These are phyloP conservation scores for Colletotrichum coccodes DNA, from an alignment of 2,329 filamentous ascomycete species.

Conservation along the genomic window DNA sequence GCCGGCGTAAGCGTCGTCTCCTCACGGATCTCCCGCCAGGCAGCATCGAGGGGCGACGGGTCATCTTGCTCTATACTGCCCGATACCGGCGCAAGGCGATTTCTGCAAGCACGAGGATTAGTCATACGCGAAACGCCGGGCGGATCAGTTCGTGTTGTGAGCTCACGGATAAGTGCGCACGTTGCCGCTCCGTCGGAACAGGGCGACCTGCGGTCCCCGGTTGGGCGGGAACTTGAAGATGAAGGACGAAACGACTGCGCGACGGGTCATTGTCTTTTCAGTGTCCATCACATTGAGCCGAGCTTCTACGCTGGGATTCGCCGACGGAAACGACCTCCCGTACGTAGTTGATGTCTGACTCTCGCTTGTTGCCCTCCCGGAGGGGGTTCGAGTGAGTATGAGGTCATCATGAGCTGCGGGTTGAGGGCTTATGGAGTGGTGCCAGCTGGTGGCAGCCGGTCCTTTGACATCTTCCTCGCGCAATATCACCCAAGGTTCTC, in stretches of 20 bases:
- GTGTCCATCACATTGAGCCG: background rate
- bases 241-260: slow-evolving; percentile 60
- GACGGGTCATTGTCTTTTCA: slow-evolving; percentile 31
- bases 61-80: slow-evolving; percentile 68
- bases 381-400: background rate
- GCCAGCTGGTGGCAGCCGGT: background rate
- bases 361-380: background rate
- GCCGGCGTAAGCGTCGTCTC: slow-evolving; percentile 65
- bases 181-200: slow-evolving; percentile 70
- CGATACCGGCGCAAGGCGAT: slow-evolving; percentile 70
- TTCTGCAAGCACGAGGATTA: slow-evolving; percentile 43
- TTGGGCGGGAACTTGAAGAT: slow-evolving; percentile 56
- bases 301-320: background rate
- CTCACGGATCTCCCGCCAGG: slow-evolving; percentile 70
- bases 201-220: slow-evolving; percentile 60
- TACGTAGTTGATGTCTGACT: background rate
- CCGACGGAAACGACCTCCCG: background rate
- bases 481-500: background rate
- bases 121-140: background rate
- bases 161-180: slow-evolving; percentile 69
- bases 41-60: slow-evolving; percentile 61
- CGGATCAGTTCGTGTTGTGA: background rate
- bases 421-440: too few species aligned
- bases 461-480: too few species aligned
- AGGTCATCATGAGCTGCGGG: slow-evolving; percentile 10